phyloP scores from a whole-genome alignment of 495 filamentous ascomycete genomes.

The Xylaria sp. region DNA sequence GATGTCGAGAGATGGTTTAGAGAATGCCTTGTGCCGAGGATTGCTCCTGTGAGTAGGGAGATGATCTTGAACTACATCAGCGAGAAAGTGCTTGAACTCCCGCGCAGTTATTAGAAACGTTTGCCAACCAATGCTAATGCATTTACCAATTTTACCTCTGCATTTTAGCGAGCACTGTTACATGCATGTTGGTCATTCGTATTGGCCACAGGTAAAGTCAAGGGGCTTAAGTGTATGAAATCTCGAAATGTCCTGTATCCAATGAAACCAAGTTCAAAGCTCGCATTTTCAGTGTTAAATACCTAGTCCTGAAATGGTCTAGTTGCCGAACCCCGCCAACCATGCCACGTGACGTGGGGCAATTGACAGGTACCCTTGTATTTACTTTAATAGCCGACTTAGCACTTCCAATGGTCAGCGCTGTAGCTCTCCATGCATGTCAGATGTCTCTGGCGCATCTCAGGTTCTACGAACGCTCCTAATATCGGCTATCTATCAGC shows the following conservation, averaged over 20 bases:
- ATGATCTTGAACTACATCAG: conserved; percentile 83
- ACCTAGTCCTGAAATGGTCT: too few relatives aligned
- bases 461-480: too few relatives aligned
- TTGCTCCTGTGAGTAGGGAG: conserved; percentile 79
- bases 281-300: too few relatives aligned
- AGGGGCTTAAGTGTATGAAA: background rate
- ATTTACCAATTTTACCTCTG: background rate
- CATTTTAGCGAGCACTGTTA: background rate
- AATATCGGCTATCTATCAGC: background rate
- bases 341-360: background rate
- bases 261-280: background rate
- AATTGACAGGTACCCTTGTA: background rate
- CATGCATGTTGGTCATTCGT: too few relatives aligned
- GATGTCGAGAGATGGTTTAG: conserved; percentile 80
- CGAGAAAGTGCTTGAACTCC: conserved; percentile 71
- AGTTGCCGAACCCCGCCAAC: background rate
- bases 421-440: too few relatives aligned
- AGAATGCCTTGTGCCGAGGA: conserved; percentile 76
- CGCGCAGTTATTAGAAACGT: conserved; percentile 54
- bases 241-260: background rate
- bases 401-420: too few relatives aligned
- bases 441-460: too few relatives aligned
- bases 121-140: background rate
- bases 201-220: background rate
- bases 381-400: background rate